phyloP scores from a whole-genome alignment of 2,329 filamentous ascomycete species.

The Catunica adiposa region DNA sequence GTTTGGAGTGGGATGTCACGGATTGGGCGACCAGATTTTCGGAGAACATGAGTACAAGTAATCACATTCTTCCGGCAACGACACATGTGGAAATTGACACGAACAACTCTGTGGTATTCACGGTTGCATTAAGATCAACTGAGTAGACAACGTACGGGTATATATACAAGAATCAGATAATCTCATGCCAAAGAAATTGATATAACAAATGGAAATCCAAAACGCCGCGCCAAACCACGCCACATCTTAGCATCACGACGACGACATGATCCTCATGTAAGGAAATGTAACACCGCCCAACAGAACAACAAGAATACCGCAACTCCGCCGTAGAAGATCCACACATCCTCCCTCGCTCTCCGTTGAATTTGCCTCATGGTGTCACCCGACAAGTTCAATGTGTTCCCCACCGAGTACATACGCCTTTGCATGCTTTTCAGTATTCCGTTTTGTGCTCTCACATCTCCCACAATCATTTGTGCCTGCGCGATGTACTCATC shows the following conservation, averaged over 20 bases:
- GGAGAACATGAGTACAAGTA: constrained; percentile 61
- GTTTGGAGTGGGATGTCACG: constrained; percentile 79
- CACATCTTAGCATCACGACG: neutral
- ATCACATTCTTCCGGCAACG: constrained; percentile 47
- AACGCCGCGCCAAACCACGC: constrained; percentile 14
- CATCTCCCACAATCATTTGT: constrained; percentile 72
- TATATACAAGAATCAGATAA: neutral
- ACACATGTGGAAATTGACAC: constrained; percentile 47
- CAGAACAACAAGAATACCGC: constrained; percentile 81
- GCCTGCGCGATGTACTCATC: constrained; percentile 91
- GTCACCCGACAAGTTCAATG: constrained; percentile 80
- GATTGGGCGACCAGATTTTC: constrained; percentile 68
- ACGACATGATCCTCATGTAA: constrained; percentile 38
- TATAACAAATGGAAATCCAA: constrained; percentile 1
- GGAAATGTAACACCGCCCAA: constrained; percentile 73
- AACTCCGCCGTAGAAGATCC: constrained; percentile 86
- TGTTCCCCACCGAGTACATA: constrained; percentile 86
- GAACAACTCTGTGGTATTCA: constrained; percentile 53
- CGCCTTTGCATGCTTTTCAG: constrained; percentile 85
- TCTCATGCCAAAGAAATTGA: neutral
- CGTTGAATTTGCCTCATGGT: constrained; percentile 95
- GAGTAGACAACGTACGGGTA: neutral
- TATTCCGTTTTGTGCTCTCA: constrained; percentile 82
- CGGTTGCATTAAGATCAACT: constrained; percentile 27
- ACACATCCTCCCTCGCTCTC: constrained; percentile 85